Evolutionary conservation across 1,139 yeast genomes (phyloP).

Genomic region (Diutina sp.): DNA sequence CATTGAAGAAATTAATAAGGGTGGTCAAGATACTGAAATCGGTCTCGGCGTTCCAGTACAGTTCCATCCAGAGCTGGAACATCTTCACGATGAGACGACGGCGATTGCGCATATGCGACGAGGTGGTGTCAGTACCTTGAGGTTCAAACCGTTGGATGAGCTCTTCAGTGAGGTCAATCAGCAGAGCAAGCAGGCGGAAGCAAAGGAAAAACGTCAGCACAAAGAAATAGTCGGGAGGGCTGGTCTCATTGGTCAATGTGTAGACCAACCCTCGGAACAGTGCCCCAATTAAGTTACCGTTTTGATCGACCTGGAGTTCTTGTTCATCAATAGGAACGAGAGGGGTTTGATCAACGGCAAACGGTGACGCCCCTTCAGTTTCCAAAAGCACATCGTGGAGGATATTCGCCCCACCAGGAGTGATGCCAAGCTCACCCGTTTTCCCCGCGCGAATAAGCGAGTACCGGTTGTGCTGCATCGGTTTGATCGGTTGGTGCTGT

Average conservation of each 20-base stretch:
- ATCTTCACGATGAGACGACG: conserved; percentile 55
- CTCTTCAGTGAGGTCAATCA: conserved; percentile 58
- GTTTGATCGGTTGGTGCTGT: conserved; percentile 11
- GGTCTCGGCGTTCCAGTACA: conserved; percentile 61
- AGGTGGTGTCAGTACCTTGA: conserved; percentile 17
- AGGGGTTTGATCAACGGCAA: conserved; percentile 6
- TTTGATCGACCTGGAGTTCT: conserved; percentile 33
- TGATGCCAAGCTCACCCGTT: conserved; percentile 37
- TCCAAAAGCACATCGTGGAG: conserved; percentile 34
- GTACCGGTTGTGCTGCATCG: conserved; percentile 25
- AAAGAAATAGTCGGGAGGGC: conserved; percentile 59
- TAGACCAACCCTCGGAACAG: conserved; percentile 66
- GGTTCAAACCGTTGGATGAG: conserved; percentile 57
- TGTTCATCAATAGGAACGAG: conserved; percentile 15
- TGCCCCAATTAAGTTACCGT: conserved; percentile 58
- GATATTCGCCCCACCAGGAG: conserved; percentile 47
- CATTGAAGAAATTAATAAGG: conserved; percentile 65
- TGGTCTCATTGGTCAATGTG: conserved; percentile 58
- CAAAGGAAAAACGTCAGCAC: conserved; percentile 71
- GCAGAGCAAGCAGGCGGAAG: conserved; percentile 62
- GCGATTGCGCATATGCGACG: conserved; percentile 36
- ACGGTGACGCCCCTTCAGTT: conserved; percentile 8
- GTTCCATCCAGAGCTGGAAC: conserved; percentile 76
- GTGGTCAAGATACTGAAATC: conserved; percentile 57
- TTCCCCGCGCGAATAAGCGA: conserved; percentile 51